Base-by-base conservation (phyloP, 768 basidiomycete genomes). In the Pleurotus citrinopileatus region DNA sequence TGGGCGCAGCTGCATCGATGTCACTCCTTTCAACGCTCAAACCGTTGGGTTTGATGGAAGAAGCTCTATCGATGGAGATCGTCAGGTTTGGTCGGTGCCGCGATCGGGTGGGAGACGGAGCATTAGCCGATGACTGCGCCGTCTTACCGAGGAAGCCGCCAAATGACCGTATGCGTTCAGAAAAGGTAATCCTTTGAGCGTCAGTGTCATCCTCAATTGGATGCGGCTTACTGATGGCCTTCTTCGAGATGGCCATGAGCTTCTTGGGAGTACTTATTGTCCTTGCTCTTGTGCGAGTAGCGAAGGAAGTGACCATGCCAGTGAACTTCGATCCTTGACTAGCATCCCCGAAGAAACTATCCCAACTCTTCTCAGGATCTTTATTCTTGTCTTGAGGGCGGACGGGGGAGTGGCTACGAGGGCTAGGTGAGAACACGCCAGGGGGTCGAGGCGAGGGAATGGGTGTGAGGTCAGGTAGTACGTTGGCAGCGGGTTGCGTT, bases 391-490 rank as follows among this genome's bases (percentile, higher is more conserved):
- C 17, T 22, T 62, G 63, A 52, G 63, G 63, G 42, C 56, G 55
- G 19, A 36, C 15, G 29, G 43, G 19, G 7, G 17, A 36, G 32
- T 23, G 36, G 22, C 42, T 28, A 8, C 28, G 42, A 52, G 19
- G 19, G 37, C 37, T 53, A 52, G 70, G 63, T 7, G 65, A 55
- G 36, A 66, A 60, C 5, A 40, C 58, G 8, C 48, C 48, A 51
- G 48, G 48, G 3, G 67, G 68, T 43, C 63, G 67, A n/a, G 75
- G 67, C 32, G 70, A 71, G 19, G 78, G 76, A 56, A 80, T 67
- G 5, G 81, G 83, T 25, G 78, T 79, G 55, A 84, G 84, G 20
- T 75, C 75, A 13, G 70, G 70, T 15, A 77, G 58, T 36, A 73
- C 65, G 25, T 61, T 56, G n/a, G n/a, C n/a, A 52, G 65, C 59